These are phyloP conservation scores for Neoconidiobolus thromboides DNA, from an alignment of 371 early-diverging fungal species.

Conservation along the genomic window DNA sequence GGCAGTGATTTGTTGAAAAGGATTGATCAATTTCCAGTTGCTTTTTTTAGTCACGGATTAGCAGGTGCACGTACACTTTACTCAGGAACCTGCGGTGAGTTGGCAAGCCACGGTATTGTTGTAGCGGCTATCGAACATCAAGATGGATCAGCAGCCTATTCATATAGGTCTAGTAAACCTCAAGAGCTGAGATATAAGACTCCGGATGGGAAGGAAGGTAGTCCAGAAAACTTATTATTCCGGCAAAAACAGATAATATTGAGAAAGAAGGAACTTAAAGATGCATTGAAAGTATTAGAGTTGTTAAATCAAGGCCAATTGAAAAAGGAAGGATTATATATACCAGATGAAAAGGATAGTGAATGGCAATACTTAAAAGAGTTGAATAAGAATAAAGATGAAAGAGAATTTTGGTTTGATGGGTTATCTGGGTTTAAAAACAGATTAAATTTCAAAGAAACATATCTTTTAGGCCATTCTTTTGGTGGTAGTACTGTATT, in stretches of 20 bases:
- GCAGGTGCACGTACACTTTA: slow-evolving; percentile 25
- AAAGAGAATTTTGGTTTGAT: background rate
- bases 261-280: slow-evolving; percentile 18
- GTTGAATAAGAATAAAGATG: too few species aligned
- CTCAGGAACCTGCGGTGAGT: slow-evolving; percentile 19
- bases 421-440: slow-evolving; percentile 9
- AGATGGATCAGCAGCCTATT: slow-evolving; percentile 21
- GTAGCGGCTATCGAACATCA: slow-evolving; percentile 32
- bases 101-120: slow-evolving; percentile 27
- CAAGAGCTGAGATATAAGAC: slow-evolving; percentile 9
- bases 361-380: background rate
- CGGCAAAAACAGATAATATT: slow-evolving; percentile 18
- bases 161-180: slow-evolving; percentile 7
- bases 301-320: background rate
- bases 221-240: slow-evolving; percentile 8
- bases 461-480: slow-evolving; percentile 29
- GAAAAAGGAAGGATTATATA: background rate
- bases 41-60: slow-evolving; percentile 21
- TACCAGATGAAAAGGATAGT: background rate
- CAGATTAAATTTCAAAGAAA: slow-evolving; percentile 18
- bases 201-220: slow-evolving; percentile 9
- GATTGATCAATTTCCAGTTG: slow-evolving; percentile 12
- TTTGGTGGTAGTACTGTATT: slow-evolving; percentile 36
- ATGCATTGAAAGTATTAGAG: background rate
- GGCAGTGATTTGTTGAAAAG: background rate